Base-by-base conservation (phyloP, 2,329 filamentous ascomycete species). In the Acrocalymma vagum region DNA sequence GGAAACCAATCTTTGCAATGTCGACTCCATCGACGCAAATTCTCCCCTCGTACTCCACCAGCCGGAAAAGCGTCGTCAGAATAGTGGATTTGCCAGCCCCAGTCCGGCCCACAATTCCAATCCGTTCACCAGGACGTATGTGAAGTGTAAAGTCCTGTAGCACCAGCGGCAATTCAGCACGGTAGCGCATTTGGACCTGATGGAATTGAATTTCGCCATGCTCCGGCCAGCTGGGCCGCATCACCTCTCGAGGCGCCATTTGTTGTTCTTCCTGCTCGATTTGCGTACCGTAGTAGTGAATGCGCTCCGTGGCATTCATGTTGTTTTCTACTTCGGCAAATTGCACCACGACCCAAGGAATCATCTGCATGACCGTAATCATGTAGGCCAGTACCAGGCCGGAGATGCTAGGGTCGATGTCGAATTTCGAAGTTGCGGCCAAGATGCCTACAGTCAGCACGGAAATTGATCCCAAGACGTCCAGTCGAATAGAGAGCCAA, bases 241-340 rank as follows among this genome's bases (percentile, higher is more conserved):
- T 81, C 5, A 90, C 82, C 26, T 64, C 69, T 14, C 88, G 85
- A 58, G 92, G 88, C 2, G 92, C n/a, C 58, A 91, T 87, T 3
- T 91, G 76, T 0, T 91, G 90, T 0, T 91, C 89, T 69, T 96
- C 92, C 64, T 95, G 86, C 48, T 95, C 90, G 4, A 97, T 80
- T 55, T 88, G 72, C 1, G 83, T 88, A 37, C 89, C 91, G 67
- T 96, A 96, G 73, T 94, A 89, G 65, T 90, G 84, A 24, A 96
- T 77, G 34, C 92, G 86, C 72, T 96, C 92, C 0, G 93, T 93
- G 0, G 91, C 85, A 65, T 96, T 96, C 92, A 96, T 96, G 63
- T 90, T 89, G 71, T 96, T 96, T 69, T 96, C 92, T 9, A 96
- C 90, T 69, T 96, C 92, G 16, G 92, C 91, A 7, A 96, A 78